Base-by-base conservation (phyloP, 1,284 basidiomycete genomes). In the Tausonia pullulans region DNA sequence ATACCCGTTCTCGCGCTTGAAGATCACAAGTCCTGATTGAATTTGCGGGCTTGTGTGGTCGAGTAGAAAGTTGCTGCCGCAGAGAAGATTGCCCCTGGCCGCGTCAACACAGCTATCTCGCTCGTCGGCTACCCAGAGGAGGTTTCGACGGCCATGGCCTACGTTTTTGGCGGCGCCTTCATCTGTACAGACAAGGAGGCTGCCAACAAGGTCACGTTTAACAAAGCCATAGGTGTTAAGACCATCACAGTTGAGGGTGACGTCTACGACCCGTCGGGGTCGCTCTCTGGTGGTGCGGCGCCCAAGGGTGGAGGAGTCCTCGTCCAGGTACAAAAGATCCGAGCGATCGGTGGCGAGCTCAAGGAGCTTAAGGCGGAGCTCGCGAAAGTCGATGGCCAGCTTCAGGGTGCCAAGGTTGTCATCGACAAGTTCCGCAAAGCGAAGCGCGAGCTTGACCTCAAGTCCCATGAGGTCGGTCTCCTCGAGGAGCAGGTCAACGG, bases 231-330 rank as follows among this genome's bases (percentile, higher is more conserved):
- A 44, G 78, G 81, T 13, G 84, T 88, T 67, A 87, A 87, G 66
- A 93, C 89, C 10, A 93, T 98, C 61, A 98, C 96, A 1, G 80
- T 95, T 16, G 87, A 93, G 41, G 96, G 96, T 14, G 96, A 98
- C 72, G 85, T 97, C 6, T 98, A 98, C 76, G 95, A 98, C 70
- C 95, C 96, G 0, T 88, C 88, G 3, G 96, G 96, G 3, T 95
- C 90, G 0, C 82, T 98, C 8, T 91, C 87, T 39, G 96, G 96
- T 44, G 96, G 96, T 10, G 85, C 92, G 5, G 86, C 90, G 1
- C 88, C 92, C 0, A 85, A 78, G 58, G 81, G 84, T 40, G 86
- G 82, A 46, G 89, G 90, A 8, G 80, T 89, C 3, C 80, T 98
- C 14, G 78, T 96, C 68, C 86, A 86, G 70, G 90, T 95, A 3